Base-by-base conservation (phyloP, 2,329 filamentous ascomycete species). In the Fusarium xylarioides region DNA sequence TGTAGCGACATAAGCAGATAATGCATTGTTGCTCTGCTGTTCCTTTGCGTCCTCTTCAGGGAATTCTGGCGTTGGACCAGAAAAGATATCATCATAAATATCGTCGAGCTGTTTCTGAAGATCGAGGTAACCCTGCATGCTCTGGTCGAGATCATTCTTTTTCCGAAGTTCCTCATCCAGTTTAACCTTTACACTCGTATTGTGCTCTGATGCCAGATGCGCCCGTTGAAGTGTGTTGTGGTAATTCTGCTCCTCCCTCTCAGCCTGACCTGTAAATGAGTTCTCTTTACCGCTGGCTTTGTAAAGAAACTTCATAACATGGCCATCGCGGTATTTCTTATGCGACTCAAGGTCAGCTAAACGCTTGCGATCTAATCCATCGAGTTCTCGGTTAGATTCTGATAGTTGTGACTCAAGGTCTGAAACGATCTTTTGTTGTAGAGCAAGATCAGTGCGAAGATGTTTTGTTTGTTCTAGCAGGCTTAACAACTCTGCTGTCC, bases 231-330 rank as follows among this genome's bases (percentile, higher is more conserved):
- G 82, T 0, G 84, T 87, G 50, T 87, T 84, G 32, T 88, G 82
- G 77, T 89, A 90, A 69, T 89, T 87, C 47, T 81, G 79, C 77
- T 90, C 87, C 77, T 89, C 88, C 68, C 86, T 87, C 54, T 83
- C 83, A 19, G 86, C 85, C 55, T 82, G 83, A n/a, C 83, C 82
- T 21, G 81, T 79, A 54, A 79, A 80, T 14, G 75, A 73, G 6
- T 78, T 85, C 46, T 82, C 82, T 68, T 85, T 85, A 34, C 88
- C 85, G 9, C 84, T 81, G 15, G 87, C 80, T 66, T 84, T 86
- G 82, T 87, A 87, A 43, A 85, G 81, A 74, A 88, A 86, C 43
- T 87, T 85, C 60, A 83, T 84, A 74, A 89, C 80, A 53, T 85
- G 84, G 49, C 84, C 86, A 79, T 89, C 85, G 61, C 86, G 85